Evolutionary conservation across 1,139 yeast species (phyloP).

Genomic region (Entelexis sorbosivorans): DNA sequence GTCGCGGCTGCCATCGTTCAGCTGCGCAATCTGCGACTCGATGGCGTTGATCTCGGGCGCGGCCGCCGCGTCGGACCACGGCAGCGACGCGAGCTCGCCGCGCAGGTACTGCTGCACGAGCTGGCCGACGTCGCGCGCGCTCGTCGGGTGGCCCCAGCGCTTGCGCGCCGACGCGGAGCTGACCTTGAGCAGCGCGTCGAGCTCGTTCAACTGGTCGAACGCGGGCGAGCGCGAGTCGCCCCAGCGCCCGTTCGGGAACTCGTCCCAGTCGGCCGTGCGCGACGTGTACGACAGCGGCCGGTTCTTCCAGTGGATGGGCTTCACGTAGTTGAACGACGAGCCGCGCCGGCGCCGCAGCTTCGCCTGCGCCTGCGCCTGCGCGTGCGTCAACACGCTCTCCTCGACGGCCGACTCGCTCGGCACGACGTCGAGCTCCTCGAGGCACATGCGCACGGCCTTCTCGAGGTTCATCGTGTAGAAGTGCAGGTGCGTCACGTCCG

Average conservation of each 20-base stretch:
- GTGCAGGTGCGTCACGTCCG: conserved; percentile 72
- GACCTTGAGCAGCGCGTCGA: conserved; percentile 42
- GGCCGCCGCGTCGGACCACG: conserved; percentile 92
- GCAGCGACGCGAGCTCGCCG: conserved; percentile 64
- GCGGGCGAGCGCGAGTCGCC: conserved; percentile 93
- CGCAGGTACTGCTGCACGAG: conserved; percentile 55
- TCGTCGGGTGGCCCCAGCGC: conserved; percentile 75
- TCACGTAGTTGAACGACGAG: conserved; percentile 14
- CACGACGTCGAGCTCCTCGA: conserved; percentile 54
- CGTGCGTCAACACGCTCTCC: conserved; percentile 1
- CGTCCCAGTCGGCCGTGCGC: conserved; percentile 90
- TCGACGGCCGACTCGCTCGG: conserved; percentile 14
- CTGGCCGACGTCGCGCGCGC: conserved; percentile 46
- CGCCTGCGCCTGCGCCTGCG: conserved; percentile 5
- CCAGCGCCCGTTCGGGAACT: conserved; percentile 91
- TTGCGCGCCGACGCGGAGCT: conserved; percentile 61
- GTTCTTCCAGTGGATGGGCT: conserved; percentile 91
- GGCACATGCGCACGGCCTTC: conserved; percentile 76
- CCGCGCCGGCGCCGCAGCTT: conserved; percentile 13
- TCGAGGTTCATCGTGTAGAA: conserved; percentile 95
- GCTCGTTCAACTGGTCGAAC: conserved; percentile 69
- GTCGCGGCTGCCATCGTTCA: conserved; percentile 57
- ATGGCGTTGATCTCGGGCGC: conserved; percentile 65
- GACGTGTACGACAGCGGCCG: conserved; percentile 82
- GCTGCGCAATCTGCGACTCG: conserved; percentile 44